Evolutionary conservation across 192 early-diverging fungal genomes (phyloP), one percentile per base, ranked within the genome.

Genomic region (Rhizophagus sp.): DNA sequence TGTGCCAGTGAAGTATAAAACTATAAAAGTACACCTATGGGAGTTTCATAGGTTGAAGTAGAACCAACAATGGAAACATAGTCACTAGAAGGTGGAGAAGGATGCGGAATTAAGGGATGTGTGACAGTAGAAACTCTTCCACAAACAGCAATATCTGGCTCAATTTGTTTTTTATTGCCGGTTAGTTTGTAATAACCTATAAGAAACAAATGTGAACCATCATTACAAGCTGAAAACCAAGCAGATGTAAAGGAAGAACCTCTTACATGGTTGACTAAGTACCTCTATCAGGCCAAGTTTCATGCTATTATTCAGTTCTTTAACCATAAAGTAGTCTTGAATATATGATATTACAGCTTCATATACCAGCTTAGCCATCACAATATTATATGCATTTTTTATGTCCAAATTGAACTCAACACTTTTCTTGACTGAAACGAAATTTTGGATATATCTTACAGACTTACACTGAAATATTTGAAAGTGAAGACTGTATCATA

Each of bases 101-200:
- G 61, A 22, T 34, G 63, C 1, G 36, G 19, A 50, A n/a, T n/a
- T 2, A 9, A 1, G 3, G 64, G 64, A 34, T 41, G 0, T 66
- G 3, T 9, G 50, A 78, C 5, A 78, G 50, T 11, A 33, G 39
- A 17, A 39, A 24, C 36, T 13, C 4, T 25, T 39, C 24, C 24
- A 36, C 57, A 22, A 63, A 75, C 62, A 17, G 57, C 57, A 19
- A 66, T 1, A 41, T 77, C 76, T 77, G 64, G 17, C 47, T 64
- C 76, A 3, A 30, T 33, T 67, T 78, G 67, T 49, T 44, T 19
- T 0, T 4, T 11, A 67, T 2, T 30, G 15, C 13, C 4, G 12
- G 44, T 34, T 67, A 64, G 76, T 30, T 78, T 50, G 13, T 67
- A 67, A 67, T 78, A 64, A 52, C 0, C 76, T 77, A 50, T 77